These are phyloP conservation scores for Bondarzewia mesenterica DNA, from an alignment of 1,284 basidiomycete species.

Conservation along the genomic window DNA sequence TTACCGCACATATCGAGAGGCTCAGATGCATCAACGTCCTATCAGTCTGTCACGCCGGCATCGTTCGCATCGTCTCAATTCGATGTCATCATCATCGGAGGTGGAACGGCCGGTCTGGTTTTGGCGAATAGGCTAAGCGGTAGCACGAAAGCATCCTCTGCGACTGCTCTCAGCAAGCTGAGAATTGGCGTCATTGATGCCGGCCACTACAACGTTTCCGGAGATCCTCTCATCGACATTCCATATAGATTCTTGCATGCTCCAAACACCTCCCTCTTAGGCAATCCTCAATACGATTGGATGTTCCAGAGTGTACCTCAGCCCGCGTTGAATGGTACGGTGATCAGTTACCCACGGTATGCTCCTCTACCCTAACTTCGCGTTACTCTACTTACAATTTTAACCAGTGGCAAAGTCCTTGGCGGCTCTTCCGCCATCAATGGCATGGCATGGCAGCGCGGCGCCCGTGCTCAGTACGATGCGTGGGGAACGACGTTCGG, in stretches of 20 bases:
- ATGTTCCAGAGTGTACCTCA: slow-evolving; percentile 11
- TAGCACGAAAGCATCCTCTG: too few species aligned
- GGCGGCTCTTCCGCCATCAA: slow-evolving; percentile 13
- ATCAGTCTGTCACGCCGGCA: slow-evolving; percentile 10
- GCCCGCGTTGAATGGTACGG: slow-evolving; percentile 6
- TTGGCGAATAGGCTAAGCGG: slow-evolving; percentile 11
- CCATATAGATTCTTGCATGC: slow-evolving; percentile 10
- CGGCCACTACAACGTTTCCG: slow-evolving; percentile 7
- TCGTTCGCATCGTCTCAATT: slow-evolving; percentile 6
- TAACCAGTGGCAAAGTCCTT: slow-evolving; percentile 10
- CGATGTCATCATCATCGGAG: slow-evolving; percentile 9
- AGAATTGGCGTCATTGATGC: slow-evolving; percentile 12
- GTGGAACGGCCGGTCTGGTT: slow-evolving; percentile 11
- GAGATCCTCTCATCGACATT: slow-evolving; percentile 9
- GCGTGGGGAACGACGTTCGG: slow-evolving; percentile 9
- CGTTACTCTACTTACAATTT: not conserved
- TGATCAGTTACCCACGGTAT: slow-evolving; percentile 10
- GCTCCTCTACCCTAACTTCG: not conserved
- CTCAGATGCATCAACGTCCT: too few species aligned
- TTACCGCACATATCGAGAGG: too few species aligned
- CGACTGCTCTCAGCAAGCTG: slow-evolving; percentile 6
- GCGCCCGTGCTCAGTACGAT: slow-evolving; percentile 10
- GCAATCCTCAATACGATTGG: slow-evolving; percentile 12
- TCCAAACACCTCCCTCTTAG: slow-evolving; percentile 9
- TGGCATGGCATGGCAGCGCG: slow-evolving; percentile 12